These are phyloP conservation scores for Penicillium sp. DNA, from an alignment of 2,329 filamentous ascomycete genomes.

Conservation along the genomic window DNA sequence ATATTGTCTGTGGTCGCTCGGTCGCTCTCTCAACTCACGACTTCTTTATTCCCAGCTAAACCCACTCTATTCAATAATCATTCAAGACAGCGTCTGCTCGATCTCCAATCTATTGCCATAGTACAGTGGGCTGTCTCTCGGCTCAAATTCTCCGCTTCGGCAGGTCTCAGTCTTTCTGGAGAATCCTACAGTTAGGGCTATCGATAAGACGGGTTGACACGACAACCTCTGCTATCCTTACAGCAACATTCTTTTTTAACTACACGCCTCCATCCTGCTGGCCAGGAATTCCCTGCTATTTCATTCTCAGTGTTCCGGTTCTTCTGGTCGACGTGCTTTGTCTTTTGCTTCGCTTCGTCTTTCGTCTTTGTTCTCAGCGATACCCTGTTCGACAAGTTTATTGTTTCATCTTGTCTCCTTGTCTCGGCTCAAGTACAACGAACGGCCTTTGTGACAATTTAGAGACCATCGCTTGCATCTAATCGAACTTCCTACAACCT, in stretches of 20 bases:
- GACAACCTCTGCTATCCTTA: slow-evolving; percentile 42
- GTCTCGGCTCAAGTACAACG: background rate
- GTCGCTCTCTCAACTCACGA: slow-evolving; percentile 10
- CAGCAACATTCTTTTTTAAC: slow-evolving; percentile 35
- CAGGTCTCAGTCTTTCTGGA: slow-evolving; percentile 25
- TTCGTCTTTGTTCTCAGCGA: slow-evolving; percentile 1
- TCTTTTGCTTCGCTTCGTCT: slow-evolving; percentile 3
- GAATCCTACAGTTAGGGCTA: slow-evolving; percentile 30
- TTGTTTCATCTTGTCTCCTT: background rate
- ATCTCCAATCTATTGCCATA: slow-evolving; percentile 21
- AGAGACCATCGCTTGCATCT: background rate
- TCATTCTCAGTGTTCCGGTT: background rate
- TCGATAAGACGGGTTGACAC: slow-evolving; percentile 40
- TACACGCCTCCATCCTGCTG: slow-evolving; percentile 34
- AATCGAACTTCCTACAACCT: background rate
- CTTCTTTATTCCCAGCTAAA: slow-evolving; percentile 3
- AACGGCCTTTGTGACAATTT: background rate
- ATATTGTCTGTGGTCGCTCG: slow-evolving; percentile 12
- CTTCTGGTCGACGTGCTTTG: slow-evolving; percentile 3
- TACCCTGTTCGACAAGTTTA: background rate
- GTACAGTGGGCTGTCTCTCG: slow-evolving; percentile 26
- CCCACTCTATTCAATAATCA: slow-evolving; percentile 16
- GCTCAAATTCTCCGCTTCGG: slow-evolving; percentile 25
- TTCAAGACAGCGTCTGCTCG: slow-evolving; percentile 11
- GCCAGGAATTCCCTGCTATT: slow-evolving; percentile 25